Evolutionary conservation across 192 early-diverging fungal species (phyloP).

Genomic region (Backusella luteola): DNA sequence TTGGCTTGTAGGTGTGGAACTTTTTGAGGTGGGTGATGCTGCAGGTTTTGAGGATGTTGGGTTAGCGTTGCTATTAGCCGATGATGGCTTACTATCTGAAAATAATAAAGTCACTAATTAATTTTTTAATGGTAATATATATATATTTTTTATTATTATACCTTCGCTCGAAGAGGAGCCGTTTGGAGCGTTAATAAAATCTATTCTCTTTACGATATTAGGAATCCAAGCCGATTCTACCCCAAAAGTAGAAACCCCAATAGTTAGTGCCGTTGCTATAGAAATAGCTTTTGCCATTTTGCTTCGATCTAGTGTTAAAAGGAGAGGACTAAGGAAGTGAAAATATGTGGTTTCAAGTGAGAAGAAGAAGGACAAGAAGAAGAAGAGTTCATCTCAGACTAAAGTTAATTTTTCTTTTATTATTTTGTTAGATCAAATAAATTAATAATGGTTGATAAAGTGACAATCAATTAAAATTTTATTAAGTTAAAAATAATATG

Average conservation of each 20-base stretch:
- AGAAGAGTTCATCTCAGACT: constrained; percentile 2
- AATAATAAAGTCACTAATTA: not conserved
- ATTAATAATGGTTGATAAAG: constrained; percentile 3
- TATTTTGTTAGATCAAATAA: not conserved
- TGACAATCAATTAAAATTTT: constrained; percentile 5
- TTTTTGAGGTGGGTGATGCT: not conserved
- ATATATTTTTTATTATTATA: not conserved
- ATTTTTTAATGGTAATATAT: not conserved
- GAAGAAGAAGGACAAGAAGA: not conserved
- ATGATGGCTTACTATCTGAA: not conserved
- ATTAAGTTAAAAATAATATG: constrained; percentile 3
- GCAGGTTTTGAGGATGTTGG: not conserved
- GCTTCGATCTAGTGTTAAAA: not conserved
- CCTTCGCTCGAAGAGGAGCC: not conserved
- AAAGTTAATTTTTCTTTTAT: not conserved
- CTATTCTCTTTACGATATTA: not conserved
- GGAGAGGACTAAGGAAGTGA: not conserved
- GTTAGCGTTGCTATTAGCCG: not conserved
- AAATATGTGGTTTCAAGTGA: not conserved
- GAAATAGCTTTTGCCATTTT: not conserved
- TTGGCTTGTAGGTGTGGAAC: not conserved
- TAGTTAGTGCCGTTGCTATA: not conserved
- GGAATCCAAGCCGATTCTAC: not conserved
- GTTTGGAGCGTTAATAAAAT: not conserved
- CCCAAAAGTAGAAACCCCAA: not conserved